A percentile compares a stretch with the other conserved stretches of the same genome.
phyloP scores from a whole-genome alignment of 1,284 basidiomycete species.

The Volvariella volvacea region DNA sequence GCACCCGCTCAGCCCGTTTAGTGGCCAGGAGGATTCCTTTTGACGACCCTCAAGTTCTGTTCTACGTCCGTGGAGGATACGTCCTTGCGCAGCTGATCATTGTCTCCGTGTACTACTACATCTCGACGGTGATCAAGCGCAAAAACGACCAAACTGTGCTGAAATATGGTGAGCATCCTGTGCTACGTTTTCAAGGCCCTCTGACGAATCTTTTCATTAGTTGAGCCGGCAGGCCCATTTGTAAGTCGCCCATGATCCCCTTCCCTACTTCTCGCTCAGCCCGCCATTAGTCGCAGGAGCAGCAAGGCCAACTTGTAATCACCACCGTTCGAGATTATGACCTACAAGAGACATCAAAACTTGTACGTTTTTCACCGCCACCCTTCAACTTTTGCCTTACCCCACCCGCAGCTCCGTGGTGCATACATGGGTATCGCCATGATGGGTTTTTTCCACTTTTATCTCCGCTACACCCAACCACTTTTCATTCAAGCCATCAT shows the following conservation, averaged over 20 bases:
- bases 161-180: slow-evolving; percentile 70
- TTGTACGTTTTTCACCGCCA: slow-evolving; percentile 41
- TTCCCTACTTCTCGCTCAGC: not conserved
- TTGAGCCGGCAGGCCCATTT: slow-evolving; percentile 57
- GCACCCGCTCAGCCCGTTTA: slow-evolving; percentile 19
- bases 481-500: slow-evolving; percentile 89
- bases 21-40: slow-evolving; percentile 91
- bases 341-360: slow-evolving; percentile 80
- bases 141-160: slow-evolving; percentile 95
- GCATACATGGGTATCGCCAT: slow-evolving; percentile 79
- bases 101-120: slow-evolving; percentile 71
- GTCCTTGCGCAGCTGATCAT: slow-evolving; percentile 68
- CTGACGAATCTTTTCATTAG: slow-evolving; percentile 25
- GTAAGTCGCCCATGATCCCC: slow-evolving; percentile 25
- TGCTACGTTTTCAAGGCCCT: not conserved
- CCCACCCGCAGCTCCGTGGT: slow-evolving; percentile 46
- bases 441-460: slow-evolving; percentile 87
- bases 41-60: slow-evolving; percentile 80
- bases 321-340: slow-evolving; percentile 95
- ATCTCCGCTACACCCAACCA: slow-evolving; percentile 87
- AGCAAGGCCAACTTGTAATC: slow-evolving; percentile 72
- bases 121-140: slow-evolving; percentile 75
- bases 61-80: slow-evolving; percentile 83
- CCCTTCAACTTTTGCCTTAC: not conserved
- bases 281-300: slow-evolving; percentile 52